phyloP scores from a whole-genome alignment of 1,284 basidiomycete species.

The Rhizopogon parksii region DNA sequence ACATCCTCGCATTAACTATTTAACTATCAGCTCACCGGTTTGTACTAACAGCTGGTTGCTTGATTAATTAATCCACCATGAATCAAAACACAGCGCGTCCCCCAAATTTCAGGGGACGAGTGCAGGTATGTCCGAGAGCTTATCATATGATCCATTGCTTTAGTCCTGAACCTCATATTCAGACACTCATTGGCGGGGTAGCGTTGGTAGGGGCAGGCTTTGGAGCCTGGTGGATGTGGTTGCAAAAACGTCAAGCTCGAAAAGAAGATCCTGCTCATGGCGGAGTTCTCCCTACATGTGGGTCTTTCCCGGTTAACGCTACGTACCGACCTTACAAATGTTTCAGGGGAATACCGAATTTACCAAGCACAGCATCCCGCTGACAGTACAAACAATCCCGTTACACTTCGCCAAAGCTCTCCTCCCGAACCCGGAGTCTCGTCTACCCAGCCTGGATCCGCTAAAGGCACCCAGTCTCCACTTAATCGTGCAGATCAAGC shows the following conservation, averaged over 20 bases:
- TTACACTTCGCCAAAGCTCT: neutral
- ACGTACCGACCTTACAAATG: neutral
- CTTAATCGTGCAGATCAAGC: neutral
- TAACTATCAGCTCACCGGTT: no score
- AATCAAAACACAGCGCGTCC: no score
- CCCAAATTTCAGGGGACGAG: no score
- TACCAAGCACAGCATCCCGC: slow-evolving; percentile 14
- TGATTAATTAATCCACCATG: no score
- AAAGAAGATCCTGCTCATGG: slow-evolving; percentile 10
- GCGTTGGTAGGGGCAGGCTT: slow-evolving; percentile 14
- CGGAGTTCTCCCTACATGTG: slow-evolving; percentile 13
- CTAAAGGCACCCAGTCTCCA: neutral
- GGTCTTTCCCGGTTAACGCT: slow-evolving; percentile 1
- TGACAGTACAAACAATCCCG: slow-evolving; percentile 15
- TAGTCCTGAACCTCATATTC: neutral
- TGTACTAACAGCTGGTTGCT: no score
- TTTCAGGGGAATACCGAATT: slow-evolving; percentile 20
- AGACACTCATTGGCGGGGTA: slow-evolving; percentile 22
- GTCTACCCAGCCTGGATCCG: neutral
- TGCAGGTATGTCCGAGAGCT: neutral
- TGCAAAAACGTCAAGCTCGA: slow-evolving; percentile 12
- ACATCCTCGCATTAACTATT: no score
- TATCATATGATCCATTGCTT: neutral
- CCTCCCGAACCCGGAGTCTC: neutral
- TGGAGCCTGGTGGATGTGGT: slow-evolving; percentile 15